These are phyloP conservation scores for Graphilbum fragrans DNA, from an alignment of 2,329 filamentous ascomycete species.

Conservation along the genomic window DNA sequence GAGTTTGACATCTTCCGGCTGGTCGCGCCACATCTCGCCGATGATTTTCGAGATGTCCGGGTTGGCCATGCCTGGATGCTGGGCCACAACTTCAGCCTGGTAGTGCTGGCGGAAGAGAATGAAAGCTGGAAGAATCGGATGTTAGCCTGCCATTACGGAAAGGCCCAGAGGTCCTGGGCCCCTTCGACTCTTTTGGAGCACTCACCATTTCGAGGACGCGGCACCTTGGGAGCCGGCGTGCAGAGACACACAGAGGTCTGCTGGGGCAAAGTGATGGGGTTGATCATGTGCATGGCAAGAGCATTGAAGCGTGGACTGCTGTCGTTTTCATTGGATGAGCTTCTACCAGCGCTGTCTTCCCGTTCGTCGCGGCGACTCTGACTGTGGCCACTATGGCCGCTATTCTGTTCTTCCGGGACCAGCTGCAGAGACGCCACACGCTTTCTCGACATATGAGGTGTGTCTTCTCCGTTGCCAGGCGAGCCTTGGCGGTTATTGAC, in stretches of 20 bases:
- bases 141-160: background rate
- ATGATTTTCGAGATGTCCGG: slow-evolving; percentile 97
- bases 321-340: background rate
- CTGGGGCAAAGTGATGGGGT: background rate
- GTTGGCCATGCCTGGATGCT: slow-evolving; percentile 83
- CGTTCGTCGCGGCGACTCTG: background rate
- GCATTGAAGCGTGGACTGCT: background rate
- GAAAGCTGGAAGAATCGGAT: slow-evolving; percentile 59
- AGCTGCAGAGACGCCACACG: slow-evolving; percentile 33
- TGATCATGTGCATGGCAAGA: background rate
- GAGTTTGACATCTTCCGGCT: slow-evolving; percentile 61
- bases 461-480: background rate
- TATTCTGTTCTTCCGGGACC: slow-evolving; percentile 26
- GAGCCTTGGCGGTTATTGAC: background rate
- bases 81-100: slow-evolving; percentile 67
- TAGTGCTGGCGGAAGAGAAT: slow-evolving; percentile 94
- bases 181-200: too few species aligned
- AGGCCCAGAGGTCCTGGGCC: too few species aligned
- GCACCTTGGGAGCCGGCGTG: slow-evolving; percentile 43
- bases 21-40: slow-evolving; percentile 78
- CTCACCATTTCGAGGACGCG: slow-evolving; percentile 47
- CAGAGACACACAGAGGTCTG: slow-evolving; percentile 42
- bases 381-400: slow-evolving; percentile 20
- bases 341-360: background rate
- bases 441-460: slow-evolving; percentile 21